These are phyloP conservation scores for Medakamo hakoo DNA, from an alignment of 139 green algal genomes.

Conservation along the genomic window DNA sequence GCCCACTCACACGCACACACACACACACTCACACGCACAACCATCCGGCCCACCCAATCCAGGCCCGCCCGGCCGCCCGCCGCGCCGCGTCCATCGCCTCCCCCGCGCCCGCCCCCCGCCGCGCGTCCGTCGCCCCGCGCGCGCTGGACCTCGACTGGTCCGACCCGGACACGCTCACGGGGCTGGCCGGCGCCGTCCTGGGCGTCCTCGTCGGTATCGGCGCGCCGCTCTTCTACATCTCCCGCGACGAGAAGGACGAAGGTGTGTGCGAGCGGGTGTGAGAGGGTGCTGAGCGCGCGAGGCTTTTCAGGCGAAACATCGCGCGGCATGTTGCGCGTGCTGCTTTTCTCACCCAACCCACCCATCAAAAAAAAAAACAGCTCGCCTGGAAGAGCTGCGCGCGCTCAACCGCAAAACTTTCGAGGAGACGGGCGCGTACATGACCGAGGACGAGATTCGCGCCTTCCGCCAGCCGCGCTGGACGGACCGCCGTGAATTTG, in stretches of 20 bases:
- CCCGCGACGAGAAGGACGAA: constrained; percentile 51
- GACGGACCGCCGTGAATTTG: constrained; percentile 48
- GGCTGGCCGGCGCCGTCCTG: constrained; percentile 28
- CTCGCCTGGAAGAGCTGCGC: constrained; percentile 60
- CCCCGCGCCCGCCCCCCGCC: no score
- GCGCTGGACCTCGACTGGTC: constrained; percentile 57
- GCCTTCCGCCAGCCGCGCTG: constrained; percentile 58
- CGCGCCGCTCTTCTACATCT: constrained; percentile 61
- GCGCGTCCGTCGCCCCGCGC: no score
- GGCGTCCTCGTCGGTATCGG: constrained; percentile 42
- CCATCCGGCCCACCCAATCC: no score
- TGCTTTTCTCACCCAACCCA: background rate
- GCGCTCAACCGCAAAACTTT: constrained; percentile 62
- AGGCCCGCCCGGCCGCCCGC: no score
- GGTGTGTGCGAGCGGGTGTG: background rate
- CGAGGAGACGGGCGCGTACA: constrained; percentile 64
- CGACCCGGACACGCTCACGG: constrained; percentile 47
- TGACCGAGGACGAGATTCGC: constrained; percentile 58
- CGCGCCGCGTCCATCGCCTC: background rate
- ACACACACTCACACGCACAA: no score
- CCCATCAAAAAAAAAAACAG: background rate
- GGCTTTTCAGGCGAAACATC: no score
- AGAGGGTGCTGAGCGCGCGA: background rate
- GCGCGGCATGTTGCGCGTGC: no score
- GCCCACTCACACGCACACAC: no score